These are phyloP conservation scores for Sanghuangporus weigelae DNA, from an alignment of 1,284 basidiomycete genomes.

Conservation along the genomic window DNA sequence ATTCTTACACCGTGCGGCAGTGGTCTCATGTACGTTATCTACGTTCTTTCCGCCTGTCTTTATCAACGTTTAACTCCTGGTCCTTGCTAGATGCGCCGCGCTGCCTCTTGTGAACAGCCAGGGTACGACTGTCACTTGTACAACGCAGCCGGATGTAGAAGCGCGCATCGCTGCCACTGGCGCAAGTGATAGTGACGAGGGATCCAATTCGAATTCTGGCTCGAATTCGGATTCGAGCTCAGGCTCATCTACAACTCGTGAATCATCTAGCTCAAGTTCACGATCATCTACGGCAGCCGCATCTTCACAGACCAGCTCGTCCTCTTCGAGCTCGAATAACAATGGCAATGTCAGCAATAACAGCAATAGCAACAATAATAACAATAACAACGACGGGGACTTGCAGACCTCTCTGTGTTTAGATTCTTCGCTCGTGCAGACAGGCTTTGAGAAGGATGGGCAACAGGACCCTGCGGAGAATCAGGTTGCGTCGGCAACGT, in stretches of 20 bases:
- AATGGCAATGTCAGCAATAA: slow-evolving; percentile 9
- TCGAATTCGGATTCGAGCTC: background rate
- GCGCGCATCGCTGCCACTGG: slow-evolving; percentile 38
- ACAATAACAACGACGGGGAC: slow-evolving; percentile 18
- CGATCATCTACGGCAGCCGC: background rate
- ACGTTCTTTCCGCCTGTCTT: slow-evolving; percentile 3
- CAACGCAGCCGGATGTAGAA: slow-evolving; percentile 35
- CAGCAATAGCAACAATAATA: slow-evolving; percentile 5
- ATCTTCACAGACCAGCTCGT: background rate
- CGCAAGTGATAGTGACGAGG: slow-evolving; percentile 20
- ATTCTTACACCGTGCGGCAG: slow-evolving; percentile 23
- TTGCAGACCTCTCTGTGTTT: slow-evolving; percentile 33
- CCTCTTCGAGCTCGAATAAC: background rate
- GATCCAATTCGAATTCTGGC: background rate
- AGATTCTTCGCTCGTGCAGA: slow-evolving; percentile 39
- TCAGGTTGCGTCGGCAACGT: slow-evolving; percentile 42
- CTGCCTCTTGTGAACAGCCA: slow-evolving; percentile 44
- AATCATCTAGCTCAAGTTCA: background rate
- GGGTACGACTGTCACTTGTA: slow-evolving; percentile 44
- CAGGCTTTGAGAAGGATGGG: slow-evolving; percentile 42
- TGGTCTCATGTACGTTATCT: slow-evolving; percentile 39
- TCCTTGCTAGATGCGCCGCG: slow-evolving; percentile 31
- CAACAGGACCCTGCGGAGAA: slow-evolving; percentile 31
- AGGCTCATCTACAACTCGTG: background rate
- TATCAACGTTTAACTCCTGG: background rate